These are phyloP conservation scores for Penicillium sp. DNA, from an alignment of 2,329 filamentous ascomycete genomes.

Conservation along the genomic window DNA sequence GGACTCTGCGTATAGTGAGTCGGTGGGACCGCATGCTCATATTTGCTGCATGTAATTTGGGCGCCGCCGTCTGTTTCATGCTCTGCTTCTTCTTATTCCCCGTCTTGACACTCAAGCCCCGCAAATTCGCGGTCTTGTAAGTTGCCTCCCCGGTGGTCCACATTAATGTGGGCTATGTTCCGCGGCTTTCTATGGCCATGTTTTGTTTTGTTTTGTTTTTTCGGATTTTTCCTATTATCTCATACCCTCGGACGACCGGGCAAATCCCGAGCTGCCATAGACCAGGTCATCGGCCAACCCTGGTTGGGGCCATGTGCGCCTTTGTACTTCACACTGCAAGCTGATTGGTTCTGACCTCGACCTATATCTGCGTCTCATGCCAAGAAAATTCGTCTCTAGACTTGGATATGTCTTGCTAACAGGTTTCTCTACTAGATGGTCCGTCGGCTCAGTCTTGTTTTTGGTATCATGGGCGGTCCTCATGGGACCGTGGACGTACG, in stretches of 20 bases:
- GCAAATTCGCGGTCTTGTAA: constrained; percentile 96
- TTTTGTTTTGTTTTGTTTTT: too few relatives aligned
- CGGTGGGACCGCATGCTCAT: constrained; percentile 92
- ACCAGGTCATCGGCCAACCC: constrained; percentile 19
- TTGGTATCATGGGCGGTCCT: constrained; percentile 85
- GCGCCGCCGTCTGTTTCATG: constrained; percentile 82
- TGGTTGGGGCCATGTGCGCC: constrained; percentile 19
- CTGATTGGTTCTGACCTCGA: constrained; percentile 12
- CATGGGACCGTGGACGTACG: constrained; percentile 80
- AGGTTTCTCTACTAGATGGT: constrained; percentile 60
- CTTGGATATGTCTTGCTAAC: constrained; percentile 19
- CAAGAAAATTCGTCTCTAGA: constrained; percentile 7
- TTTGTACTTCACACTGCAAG: not conserved
- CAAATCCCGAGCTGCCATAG: constrained; percentile 14
- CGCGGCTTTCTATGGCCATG: not conserved
- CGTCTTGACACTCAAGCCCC: constrained; percentile 66
- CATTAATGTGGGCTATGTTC: constrained; percentile 1
- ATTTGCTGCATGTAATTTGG: constrained; percentile 83
- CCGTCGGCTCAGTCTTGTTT: constrained; percentile 82
- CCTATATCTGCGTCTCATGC: constrained; percentile 19
- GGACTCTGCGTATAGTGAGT: constrained; percentile 58
- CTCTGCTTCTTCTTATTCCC: constrained; percentile 83
- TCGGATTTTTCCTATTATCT: not conserved
- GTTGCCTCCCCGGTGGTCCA: constrained; percentile 38
- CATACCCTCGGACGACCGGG: constrained; percentile 3